A percentile compares a stretch with the other conserved stretches of the same genome.
phyloP scores from a whole-genome alignment of 2,329 filamentous ascomycete species.

The Colletotrichum tabaci region DNA sequence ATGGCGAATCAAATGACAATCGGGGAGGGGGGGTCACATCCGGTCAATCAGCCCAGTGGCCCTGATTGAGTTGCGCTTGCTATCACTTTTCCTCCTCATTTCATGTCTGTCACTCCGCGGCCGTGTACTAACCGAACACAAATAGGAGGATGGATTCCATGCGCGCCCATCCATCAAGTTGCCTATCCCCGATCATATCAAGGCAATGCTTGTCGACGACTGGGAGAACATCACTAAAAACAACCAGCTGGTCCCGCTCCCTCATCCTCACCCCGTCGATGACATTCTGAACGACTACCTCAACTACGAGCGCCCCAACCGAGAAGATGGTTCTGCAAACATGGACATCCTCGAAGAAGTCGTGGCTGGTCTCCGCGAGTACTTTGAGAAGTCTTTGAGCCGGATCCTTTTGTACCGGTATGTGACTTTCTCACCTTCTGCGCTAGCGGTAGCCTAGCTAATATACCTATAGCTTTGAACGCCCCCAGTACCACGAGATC shows the following conservation, averaged over 20 bases:
- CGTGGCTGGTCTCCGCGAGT: conserved; percentile 87
- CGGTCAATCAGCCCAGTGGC: conserved; percentile 29
- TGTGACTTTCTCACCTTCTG: conserved; percentile 4
- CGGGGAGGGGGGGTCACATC: conserved; percentile 1
- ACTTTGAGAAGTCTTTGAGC: conserved; percentile 92
- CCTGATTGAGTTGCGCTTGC: neutral
- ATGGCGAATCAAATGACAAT: neutral
- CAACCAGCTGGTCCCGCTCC: conserved; percentile 88
- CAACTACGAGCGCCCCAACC: conserved; percentile 76
- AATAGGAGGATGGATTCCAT: conserved; percentile 90
- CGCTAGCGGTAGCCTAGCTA: neutral
- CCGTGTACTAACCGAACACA: conserved; percentile 9
- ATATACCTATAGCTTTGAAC: conserved; percentile 79
- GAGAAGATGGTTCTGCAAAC: conserved; percentile 77
- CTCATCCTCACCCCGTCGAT: conserved; percentile 81
- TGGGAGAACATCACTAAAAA: conserved; percentile 99
- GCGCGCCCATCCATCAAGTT: conserved; percentile 88
- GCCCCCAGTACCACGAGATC: conserved; percentile 86
- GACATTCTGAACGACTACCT: conserved; percentile 87
- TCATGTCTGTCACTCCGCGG: neutral
- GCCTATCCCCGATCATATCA: conserved; percentile 88
- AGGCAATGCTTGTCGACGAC: conserved; percentile 94
- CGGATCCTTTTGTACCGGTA: conserved; percentile 89
- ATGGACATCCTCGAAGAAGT: conserved; percentile 92
- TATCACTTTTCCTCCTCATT: neutral